Evolutionary conservation across 164 flowering plant genomes (phyloP).

Genomic region (Chimonanthus praecox): DNA sequence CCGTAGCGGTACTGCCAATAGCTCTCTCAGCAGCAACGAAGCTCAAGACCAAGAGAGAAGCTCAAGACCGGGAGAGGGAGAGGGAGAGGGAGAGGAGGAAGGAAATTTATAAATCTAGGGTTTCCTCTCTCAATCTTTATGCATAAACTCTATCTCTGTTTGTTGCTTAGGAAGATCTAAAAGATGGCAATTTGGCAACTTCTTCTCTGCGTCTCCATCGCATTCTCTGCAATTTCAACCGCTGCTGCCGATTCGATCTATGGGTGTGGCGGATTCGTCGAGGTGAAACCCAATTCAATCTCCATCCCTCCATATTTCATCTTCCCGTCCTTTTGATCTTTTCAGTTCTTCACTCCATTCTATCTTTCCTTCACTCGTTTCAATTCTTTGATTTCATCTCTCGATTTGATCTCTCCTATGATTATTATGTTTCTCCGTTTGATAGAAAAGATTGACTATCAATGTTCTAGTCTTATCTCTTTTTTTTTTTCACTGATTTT

Average conservation of each 20-base stretch:
- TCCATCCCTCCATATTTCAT: background rate
- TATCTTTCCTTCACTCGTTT: background rate
- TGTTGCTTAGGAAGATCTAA: background rate
- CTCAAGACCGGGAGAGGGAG: background rate
- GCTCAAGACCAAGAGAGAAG: too few relatives aligned
- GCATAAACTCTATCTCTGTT: background rate
- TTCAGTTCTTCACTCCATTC: background rate
- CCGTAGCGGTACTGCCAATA: background rate
- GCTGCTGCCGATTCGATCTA: conserved; percentile 68
- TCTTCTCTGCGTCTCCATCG: conserved; percentile 18
- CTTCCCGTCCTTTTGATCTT: background rate
- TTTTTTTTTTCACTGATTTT: background rate
- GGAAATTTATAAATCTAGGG: background rate
- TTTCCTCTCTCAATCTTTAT: background rate
- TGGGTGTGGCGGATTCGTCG: conserved; percentile 97
- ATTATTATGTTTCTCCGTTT: background rate
- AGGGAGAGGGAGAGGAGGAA: background rate
- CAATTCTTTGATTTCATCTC: background rate
- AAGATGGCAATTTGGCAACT: conserved; percentile 24
- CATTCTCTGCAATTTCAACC: conserved; percentile 15
- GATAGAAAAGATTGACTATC: background rate
- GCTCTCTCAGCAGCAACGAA: background rate
- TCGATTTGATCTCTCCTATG: background rate
- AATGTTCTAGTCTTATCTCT: background rate
- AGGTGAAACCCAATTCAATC: conserved; percentile 38